Evolutionary conservation across 2,329 filamentous ascomycete genomes (phyloP), one percentile per base, ranked within the genome.

Genomic region (Parastagonospora avenae): DNA sequence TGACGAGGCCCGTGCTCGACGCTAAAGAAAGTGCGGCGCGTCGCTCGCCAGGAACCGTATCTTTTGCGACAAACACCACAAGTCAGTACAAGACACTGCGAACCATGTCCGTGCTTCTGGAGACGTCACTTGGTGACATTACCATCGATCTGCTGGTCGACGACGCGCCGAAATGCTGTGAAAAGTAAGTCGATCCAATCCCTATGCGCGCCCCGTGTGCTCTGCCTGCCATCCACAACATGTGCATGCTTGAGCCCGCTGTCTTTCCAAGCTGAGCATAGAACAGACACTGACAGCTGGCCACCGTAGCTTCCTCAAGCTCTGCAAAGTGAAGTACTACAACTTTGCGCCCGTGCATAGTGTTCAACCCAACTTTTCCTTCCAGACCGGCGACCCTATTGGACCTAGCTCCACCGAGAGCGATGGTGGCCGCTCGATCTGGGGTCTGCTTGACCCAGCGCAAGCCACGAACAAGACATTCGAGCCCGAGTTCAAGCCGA

Each of bases 281-380:
- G 52, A 57, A 66, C 62, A 77, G 68, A 70, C 67, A 79, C 79
- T 81, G 79, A 86, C 79, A 79, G 67, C 60, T 74, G 68, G 67
- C 64, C 62, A 40, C 63, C 52, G 62, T 68, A 95, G 91, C 82
- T 97, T 99, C 75, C 80, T 99, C 50, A 97, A 99, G 82, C 90
- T 99, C 64, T 97, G 94, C 85, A 97, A 97, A 79, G 81, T 92
- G 76, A 99, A 97, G 79, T 99, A 97, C 79, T 99, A 97, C 85
- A 97, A 97, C 79, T 97, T 95, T 74, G 87, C 92, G 5, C 94
- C 93, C 24, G 79, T 97, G 47, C 91, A 97, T 77, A 92, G 88
- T 61, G 85, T 99, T 32, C 94, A 97, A 71, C 94, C 93, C 73
- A 87, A 91, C 76, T 97, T 97, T 76, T 96, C 92, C 54, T 96